A percentile compares a stretch with the other conserved stretches of the same genome.
phyloP scores from a whole-genome alignment of 2,329 filamentous ascomycete species.

The Fusarium penzigii region DNA sequence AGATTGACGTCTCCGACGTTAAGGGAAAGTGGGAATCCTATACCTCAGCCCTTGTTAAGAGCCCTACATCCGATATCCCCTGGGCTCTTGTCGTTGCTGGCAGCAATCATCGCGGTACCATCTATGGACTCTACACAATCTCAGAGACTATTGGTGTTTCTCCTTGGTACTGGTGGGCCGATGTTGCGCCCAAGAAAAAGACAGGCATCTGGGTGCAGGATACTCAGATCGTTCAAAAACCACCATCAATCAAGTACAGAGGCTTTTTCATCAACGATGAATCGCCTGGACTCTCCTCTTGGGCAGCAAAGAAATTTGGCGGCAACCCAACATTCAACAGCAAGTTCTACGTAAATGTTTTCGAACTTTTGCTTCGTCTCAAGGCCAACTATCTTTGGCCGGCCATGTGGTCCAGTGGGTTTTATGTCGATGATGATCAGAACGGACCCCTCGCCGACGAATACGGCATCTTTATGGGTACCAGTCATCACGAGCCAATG shows the following conservation, averaged over 20 bases:
- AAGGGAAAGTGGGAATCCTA: slow-evolving; percentile 70
- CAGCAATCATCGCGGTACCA: slow-evolving; percentile 64
- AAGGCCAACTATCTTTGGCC: slow-evolving; percentile 76
- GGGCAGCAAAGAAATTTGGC: slow-evolving; percentile 48
- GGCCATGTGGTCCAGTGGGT: slow-evolving; percentile 64
- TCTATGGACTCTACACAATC: slow-evolving; percentile 71
- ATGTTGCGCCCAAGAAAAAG: slow-evolving; percentile 52
- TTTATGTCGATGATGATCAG: slow-evolving; percentile 59
- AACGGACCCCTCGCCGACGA: slow-evolving; percentile 68
- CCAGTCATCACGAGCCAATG: slow-evolving; percentile 68
- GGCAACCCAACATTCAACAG: slow-evolving; percentile 54
- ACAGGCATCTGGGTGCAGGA: slow-evolving; percentile 57
- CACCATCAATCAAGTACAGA: slow-evolving; percentile 67
- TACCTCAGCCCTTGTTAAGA: slow-evolving; percentile 56
- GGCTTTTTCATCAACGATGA: slow-evolving; percentile 74
- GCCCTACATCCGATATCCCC: slow-evolving; percentile 56
- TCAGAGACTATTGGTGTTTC: slow-evolving; percentile 64
- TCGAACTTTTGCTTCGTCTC: slow-evolving; percentile 68
- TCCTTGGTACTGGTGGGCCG: slow-evolving; percentile 62
- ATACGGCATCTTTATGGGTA: slow-evolving; percentile 65
- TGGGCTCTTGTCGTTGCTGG: slow-evolving; percentile 68
- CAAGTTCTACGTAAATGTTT: slow-evolving; percentile 68
- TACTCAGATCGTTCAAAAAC: no score
- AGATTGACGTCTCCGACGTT: slow-evolving; percentile 51
- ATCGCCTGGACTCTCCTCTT: slow-evolving; percentile 66